phyloP scores from a whole-genome alignment of 257 asterid genomes.

The Solanum pimpinellifolium region DNA sequence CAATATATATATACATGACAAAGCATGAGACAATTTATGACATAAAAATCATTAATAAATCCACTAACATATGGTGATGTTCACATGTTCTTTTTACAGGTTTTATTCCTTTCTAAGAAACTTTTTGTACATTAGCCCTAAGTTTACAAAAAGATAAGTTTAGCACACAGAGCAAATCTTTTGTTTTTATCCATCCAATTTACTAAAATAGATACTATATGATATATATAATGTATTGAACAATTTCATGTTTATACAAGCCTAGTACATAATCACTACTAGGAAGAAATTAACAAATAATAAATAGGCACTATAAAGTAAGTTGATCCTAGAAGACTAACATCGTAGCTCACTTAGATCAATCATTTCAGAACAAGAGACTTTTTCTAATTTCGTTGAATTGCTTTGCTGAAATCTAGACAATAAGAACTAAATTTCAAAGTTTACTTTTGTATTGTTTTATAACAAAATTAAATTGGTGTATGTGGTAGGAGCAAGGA shows the following conservation, averaged over 20 bases:
- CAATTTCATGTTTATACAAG: too few relatives aligned
- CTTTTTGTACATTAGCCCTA: neutral
- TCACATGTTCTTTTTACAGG: neutral
- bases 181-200: neutral
- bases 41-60: neutral
- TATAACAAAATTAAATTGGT: neutral
- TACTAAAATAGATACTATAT: neutral
- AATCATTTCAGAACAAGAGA: too few relatives aligned
- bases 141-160: neutral
- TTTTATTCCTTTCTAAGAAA: neutral
- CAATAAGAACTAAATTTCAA: neutral
- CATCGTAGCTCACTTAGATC: too few relatives aligned
- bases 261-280: neutral
- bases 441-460: neutral
- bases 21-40: neutral
- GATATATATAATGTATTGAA: neutral
- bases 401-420: neutral
- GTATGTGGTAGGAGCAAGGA: neutral
- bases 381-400: too few relatives aligned
- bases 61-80: neutral
- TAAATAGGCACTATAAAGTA: too few relatives aligned
- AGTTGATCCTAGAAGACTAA: too few relatives aligned
- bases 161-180: neutral
- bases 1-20: neutral
- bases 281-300: neutral